Base-by-base conservation (phyloP, 345 rosid genomes). In the Theobroma cacao region DNA sequence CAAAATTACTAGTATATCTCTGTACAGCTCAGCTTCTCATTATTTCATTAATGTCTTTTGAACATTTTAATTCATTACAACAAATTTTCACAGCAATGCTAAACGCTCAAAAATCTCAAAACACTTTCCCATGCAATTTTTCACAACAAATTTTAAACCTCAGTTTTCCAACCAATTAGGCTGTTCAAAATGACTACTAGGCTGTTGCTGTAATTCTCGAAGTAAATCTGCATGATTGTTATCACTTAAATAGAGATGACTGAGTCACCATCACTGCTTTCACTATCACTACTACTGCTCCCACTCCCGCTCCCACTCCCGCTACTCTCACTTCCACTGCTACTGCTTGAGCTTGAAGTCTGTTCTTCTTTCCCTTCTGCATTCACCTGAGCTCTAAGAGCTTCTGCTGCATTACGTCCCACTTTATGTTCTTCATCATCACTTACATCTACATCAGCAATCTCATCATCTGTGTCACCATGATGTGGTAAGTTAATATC, bases 331-430 rank as follows among this genome's bases (percentile, higher is more conserved):
- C 92, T 86, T 10, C 76, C 88, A 65, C 95, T 88, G 79, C 94
- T 88, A 55, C 90, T 88, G 79, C 89, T 89, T 6, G 91, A 89
- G 50, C 88, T 85, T 13, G 94, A 92, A 70, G 83, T 80, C 14
- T 62, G 74, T 69, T 82, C 82, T 47, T 80, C 85, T 72, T 66
- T 76, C 67, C 85, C 86, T 67, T 88, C 88, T 1, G 91, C 95
- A 75, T 86, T 88, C 47, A 92, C 90, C 82, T 92, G 97, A 40
- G 94, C 96, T 84, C 90, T 84, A 53, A 91, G 96, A 52, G 94
- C 96, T 80, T 92, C 97, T 31, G 98, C 98, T 14, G 98, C 98
- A 71, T 90, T 90, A 40, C 80, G 86, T 65, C 93, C 93, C 28
- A 13, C 41, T 58, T 87, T 87, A 20, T 84, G 75, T 4, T 79